Conservation (phyloP, 805 yeast genomes). For the Crinitomyces ghanaensis region DNA sequence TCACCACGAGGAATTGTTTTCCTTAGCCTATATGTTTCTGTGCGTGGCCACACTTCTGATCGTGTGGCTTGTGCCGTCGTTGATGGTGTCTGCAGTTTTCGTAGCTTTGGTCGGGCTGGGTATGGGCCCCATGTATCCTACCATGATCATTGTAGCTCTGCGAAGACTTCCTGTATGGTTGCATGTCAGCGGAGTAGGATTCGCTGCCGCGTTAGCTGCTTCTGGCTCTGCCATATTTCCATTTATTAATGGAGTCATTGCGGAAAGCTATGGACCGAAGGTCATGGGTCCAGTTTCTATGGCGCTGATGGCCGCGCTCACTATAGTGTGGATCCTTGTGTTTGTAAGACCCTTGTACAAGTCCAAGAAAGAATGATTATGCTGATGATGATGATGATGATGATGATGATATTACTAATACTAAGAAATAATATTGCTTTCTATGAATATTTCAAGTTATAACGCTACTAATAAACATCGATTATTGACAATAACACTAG, state of each 20-base stretch:
- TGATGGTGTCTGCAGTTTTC: conserved; percentile 35
- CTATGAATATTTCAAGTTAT: too few species aligned
- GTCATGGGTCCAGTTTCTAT: conserved; percentile 18
- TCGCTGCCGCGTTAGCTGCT: conserved; percentile 69
- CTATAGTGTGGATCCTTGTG: too few species aligned
- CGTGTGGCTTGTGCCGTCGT: conserved; percentile 38
- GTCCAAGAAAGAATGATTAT: too few species aligned
- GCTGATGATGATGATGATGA: too few species aligned
- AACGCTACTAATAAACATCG: too few species aligned
- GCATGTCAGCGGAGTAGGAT: conserved; percentile 57
- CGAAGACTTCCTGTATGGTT: conserved; percentile 46
- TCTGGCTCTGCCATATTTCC: conserved; percentile 77
- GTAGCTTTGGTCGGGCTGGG: conserved; percentile 42
- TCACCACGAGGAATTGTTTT: conserved; percentile 11
- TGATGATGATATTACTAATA: too few species aligned
- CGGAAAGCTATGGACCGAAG: conserved; percentile 21
- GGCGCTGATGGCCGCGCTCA: too few species aligned
- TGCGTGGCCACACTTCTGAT: conserved; percentile 31
- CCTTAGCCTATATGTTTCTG: conserved; percentile 21
- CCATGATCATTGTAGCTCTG: conserved; percentile 53
- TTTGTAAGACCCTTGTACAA: too few species aligned
- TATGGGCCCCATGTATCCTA: conserved; percentile 63
- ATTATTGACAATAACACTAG: too few species aligned
- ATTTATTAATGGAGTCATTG: conserved; percentile 42
- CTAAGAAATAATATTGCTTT: too few species aligned